phyloP scores from a whole-genome alignment of 495 filamentous ascomycete genomes.

The Parathielavia appendiculata region DNA sequence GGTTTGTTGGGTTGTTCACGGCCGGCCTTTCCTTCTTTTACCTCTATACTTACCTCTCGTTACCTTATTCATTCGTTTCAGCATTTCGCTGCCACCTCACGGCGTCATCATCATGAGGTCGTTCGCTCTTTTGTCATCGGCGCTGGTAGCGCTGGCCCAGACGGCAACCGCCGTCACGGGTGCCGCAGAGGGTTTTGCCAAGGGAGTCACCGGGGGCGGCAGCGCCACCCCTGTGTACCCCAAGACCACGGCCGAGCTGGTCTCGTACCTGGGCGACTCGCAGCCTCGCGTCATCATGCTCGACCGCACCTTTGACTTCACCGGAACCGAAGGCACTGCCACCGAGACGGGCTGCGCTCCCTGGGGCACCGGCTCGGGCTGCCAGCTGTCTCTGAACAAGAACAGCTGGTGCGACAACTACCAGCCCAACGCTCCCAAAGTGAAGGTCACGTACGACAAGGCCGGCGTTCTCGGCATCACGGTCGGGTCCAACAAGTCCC shows the following conservation, averaged over 20 bases:
- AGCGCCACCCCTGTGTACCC: constrained; percentile 6
- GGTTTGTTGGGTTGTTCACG: too few species aligned
- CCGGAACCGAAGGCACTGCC: constrained; percentile 5
- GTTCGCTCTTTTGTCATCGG: background rate
- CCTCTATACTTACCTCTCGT: too few species aligned
- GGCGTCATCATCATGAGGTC: background rate
- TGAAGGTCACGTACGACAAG: constrained; percentile 10
- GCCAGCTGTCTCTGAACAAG: constrained; percentile 2
- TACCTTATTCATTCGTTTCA: background rate
- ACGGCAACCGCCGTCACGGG: constrained; percentile 5
- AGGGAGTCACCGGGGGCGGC: constrained; percentile 6
- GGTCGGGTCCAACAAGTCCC: constrained; percentile 10
- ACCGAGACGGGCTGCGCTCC: constrained; percentile 10
- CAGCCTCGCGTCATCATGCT: constrained; percentile 9
- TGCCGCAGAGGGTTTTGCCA: constrained; percentile 8
- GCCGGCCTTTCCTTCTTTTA: too few species aligned
- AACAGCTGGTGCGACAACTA: constrained; percentile 7
- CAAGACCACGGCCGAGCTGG: background rate
- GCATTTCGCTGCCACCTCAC: background rate
- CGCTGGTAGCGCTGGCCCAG: constrained; percentile 1
- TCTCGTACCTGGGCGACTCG: constrained; percentile 10
- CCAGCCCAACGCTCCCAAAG: constrained; percentile 8
- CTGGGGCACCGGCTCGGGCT: constrained; percentile 7
- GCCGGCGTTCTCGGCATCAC: constrained; percentile 9
- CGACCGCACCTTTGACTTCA: constrained; percentile 11